Evolutionary conservation across 495 filamentous ascomycete species (phyloP).

Genomic region (Podospora comata): DNA sequence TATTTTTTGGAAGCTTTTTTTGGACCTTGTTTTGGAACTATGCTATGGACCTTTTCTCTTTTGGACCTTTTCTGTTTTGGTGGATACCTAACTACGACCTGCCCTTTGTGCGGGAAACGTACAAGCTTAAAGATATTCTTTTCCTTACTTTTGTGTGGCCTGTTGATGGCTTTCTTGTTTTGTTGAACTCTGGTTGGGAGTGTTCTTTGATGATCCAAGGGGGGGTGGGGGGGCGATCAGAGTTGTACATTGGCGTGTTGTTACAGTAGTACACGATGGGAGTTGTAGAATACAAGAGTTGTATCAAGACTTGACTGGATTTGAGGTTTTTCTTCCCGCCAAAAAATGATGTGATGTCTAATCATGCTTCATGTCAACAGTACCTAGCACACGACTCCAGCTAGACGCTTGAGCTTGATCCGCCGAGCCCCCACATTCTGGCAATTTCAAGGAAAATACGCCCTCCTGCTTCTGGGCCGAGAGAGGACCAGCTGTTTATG

Average conservation of each 20-base stretch:
- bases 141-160: conserved; percentile 8
- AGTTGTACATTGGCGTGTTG: background rate
- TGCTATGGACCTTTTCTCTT: conserved; percentile 10
- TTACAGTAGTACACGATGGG: background rate
- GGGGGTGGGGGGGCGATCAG: background rate
- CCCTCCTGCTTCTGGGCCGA: too few species aligned
- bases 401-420: too few species aligned
- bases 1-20: conserved; percentile 13
- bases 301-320: background rate
- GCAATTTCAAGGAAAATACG: too few species aligned
- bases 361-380: background rate
- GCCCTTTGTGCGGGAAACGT: background rate
- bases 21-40: conserved; percentile 1
- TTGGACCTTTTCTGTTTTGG: conserved; percentile 6
- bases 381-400: too few species aligned
- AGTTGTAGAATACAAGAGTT: background rate
- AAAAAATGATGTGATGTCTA: background rate
- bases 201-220: too few species aligned
- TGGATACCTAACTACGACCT: background rate
- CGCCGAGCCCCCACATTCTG: too few species aligned
- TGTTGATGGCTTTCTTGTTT: background rate
- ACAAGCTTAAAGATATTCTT: background rate
- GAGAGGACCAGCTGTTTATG: too few species aligned
- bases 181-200: background rate
- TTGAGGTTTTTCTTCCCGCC: background rate